Percentiles rank a stretch among this genome's conserved stretches.
Evolutionary conservation across 2,329 filamentous ascomycete species (phyloP).

Genomic region (Xylaria multiplex): DNA sequence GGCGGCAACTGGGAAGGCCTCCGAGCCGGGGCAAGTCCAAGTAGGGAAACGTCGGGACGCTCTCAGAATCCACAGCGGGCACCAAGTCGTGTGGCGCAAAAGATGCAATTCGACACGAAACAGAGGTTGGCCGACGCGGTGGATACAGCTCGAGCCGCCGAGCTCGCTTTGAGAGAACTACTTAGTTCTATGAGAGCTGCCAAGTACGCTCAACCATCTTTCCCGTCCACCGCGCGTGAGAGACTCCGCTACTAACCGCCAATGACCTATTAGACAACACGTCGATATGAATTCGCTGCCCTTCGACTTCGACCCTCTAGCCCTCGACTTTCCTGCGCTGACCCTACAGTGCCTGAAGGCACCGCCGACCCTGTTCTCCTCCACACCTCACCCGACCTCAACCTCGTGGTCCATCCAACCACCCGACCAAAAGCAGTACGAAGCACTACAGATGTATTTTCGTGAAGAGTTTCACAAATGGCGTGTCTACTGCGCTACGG

Average conservation of each 20-base stretch:
- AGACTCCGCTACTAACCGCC: slow-evolving; percentile 34
- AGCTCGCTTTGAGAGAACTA: slow-evolving; percentile 85
- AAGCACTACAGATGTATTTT: slow-evolving; percentile 75
- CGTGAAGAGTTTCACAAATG: slow-evolving; percentile 73
- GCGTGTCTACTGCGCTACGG: slow-evolving; percentile 64
- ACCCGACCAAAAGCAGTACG: slow-evolving; percentile 77
- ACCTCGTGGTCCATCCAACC: slow-evolving; percentile 84
- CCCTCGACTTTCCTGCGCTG: slow-evolving; percentile 86
- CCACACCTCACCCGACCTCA: slow-evolving; percentile 79
- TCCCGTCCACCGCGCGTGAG: slow-evolving; percentile 16
- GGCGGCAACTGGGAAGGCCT: slow-evolving; percentile 48
- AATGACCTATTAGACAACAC: slow-evolving; percentile 57
- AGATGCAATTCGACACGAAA: slow-evolving; percentile 70
- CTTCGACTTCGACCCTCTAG: slow-evolving; percentile 84
- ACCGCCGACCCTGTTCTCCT: slow-evolving; percentile 83
- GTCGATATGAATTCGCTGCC: slow-evolving; percentile 66
- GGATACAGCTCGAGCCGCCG: slow-evolving; percentile 84
- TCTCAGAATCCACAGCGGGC: slow-evolving; percentile 51
- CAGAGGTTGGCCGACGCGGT: slow-evolving; percentile 73
- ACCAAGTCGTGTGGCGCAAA: slow-evolving; percentile 63
- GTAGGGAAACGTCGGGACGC: slow-evolving; percentile 51
- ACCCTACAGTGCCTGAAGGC: slow-evolving; percentile 80
- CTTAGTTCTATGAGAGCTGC: slow-evolving; percentile 84
- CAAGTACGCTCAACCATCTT: slow-evolving; percentile 61
- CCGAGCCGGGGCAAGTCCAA: slow-evolving; percentile 35